phyloP scores from a whole-genome alignment of 83 land plant species.

The Diphasiastrum complanatum region DNA sequence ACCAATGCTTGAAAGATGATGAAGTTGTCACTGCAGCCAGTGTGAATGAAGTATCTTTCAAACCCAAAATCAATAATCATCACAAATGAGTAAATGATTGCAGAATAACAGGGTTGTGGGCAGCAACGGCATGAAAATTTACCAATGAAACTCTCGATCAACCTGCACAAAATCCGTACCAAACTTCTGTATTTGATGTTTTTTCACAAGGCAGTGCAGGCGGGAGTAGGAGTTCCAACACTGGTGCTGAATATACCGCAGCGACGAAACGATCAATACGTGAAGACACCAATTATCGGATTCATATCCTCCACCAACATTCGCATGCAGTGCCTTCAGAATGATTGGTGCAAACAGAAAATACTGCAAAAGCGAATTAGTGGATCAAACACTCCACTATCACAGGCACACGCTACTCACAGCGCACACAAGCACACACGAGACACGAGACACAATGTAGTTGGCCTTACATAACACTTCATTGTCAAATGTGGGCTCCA shows the following conservation, averaged over 20 bases:
- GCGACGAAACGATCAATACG: not conserved
- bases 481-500: too few species aligned
- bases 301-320: too few species aligned
- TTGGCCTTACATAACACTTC: too few species aligned
- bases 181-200: not conserved
- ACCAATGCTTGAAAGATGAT: conserved; percentile 55
- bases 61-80: not conserved
- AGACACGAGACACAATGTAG: too few species aligned
- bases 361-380: too few species aligned
- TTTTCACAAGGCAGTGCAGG: conserved; percentile 5
- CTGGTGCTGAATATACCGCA: conserved; percentile 5
- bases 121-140: not conserved
- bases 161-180: conserved; percentile 9
- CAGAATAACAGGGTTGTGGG: not conserved
- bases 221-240: conserved; percentile 6
- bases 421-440: too few species aligned
- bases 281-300: not conserved
- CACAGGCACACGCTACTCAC: too few species aligned
- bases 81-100: not conserved
- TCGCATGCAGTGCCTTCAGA: too few species aligned
- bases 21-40: conserved; percentile 77
- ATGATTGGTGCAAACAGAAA: too few species aligned
- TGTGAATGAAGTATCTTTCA: too few species aligned
- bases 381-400: too few species aligned
- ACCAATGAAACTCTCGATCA: conserved; percentile 13